Percentiles rank a stretch among this genome's conserved stretches.
phyloP scores from a whole-genome alignment of 2,329 filamentous ascomycete species.

The Colletotrichum sp. region DNA sequence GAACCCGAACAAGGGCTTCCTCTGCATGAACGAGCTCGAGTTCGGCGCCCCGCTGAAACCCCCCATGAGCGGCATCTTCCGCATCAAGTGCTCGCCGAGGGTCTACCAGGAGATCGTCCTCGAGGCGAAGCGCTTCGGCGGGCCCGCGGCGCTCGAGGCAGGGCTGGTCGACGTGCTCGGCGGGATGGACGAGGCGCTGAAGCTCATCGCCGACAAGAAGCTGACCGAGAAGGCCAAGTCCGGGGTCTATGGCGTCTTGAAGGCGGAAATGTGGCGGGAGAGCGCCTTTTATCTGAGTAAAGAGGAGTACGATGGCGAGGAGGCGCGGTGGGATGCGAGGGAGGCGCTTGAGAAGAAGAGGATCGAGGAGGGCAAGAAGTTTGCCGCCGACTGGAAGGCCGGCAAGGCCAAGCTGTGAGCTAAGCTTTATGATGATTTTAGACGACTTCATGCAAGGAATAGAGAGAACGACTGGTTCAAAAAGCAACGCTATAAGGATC shows the following conservation, averaged over 20 bases:
- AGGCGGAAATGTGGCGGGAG: constrained; percentile 77
- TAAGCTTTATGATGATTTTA: neutral
- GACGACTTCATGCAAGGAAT: neutral
- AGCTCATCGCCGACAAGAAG: constrained; percentile 62
- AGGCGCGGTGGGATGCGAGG: constrained; percentile 51
- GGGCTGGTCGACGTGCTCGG: constrained; percentile 74
- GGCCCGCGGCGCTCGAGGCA: constrained; percentile 64
- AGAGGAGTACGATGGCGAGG: constrained; percentile 52
- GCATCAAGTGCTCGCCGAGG: constrained; percentile 62
- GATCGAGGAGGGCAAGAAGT: constrained; percentile 51
- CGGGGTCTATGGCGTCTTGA: constrained; percentile 73
- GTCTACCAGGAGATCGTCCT: constrained; percentile 71
- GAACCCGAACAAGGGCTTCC: constrained; percentile 71
- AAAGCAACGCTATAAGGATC: neutral
- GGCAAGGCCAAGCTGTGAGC: constrained; percentile 39
- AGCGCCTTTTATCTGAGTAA: constrained; percentile 62
- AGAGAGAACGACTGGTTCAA: neutral
- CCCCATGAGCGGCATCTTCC: constrained; percentile 77
- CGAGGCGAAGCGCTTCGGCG: constrained; percentile 74
- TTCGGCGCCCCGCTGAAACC: constrained; percentile 78
- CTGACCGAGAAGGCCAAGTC: constrained; percentile 66
- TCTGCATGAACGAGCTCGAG: constrained; percentile 83
- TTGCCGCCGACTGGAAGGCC: constrained; percentile 49
- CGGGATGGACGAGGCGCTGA: constrained; percentile 66
- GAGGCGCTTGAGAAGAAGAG: constrained; percentile 48